Base-by-base conservation (phyloP, 2,329 filamentous ascomycete species). In the Verticillium longisporum region DNA sequence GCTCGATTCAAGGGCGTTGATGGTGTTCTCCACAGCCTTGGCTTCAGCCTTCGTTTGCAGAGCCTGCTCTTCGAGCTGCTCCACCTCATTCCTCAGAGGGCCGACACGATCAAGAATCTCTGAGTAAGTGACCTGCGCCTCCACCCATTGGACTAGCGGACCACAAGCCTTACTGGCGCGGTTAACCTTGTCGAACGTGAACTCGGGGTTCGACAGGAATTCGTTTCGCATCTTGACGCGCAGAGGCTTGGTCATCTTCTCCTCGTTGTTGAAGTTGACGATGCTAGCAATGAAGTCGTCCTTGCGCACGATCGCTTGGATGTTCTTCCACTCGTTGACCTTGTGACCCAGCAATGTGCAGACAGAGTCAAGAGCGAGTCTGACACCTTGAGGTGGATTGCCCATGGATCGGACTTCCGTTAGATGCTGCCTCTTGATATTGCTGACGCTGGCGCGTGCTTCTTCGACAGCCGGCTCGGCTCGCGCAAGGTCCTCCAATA, bases 271-370 rank as follows among this genome's bases (percentile, higher is more conserved):
- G 71, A 97, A 99, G 74, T 92, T 92, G 74, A 98, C 90, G 70
- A 99, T 99, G 76, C 91, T 97, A 57, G 92, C 91, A 75, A 99
- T 98, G 76, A 99, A 99, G 72, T 98, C 94, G 70, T 98, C 95
- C 61, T 87, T 87, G 69, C 94, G 91, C 62, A 99, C 87, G 64
- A 98, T 90, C 59, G 84, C 88, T 73, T 96, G 90, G 63, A 98
- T 92, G 13, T 86, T 88, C 79, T 93, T 97, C 95, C 95, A 99
- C 71, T 90, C 91, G 62, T 88, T 85, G 63, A 92, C 88, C 74
- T 90, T 95, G 77, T 98, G 92, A 14, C 94, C 94, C 60, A 99
- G 86, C 56, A 99, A 79, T 0, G 93, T 95, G 78, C 95, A 98
- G 6, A 99, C 96, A n/a, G 95, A 91, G 72, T 98, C 94, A 61